Percentiles rank a stretch among this genome's conserved stretches.
Conservation (phyloP, 306 rosid genomes). For the Dryas octopetala region DNA sequence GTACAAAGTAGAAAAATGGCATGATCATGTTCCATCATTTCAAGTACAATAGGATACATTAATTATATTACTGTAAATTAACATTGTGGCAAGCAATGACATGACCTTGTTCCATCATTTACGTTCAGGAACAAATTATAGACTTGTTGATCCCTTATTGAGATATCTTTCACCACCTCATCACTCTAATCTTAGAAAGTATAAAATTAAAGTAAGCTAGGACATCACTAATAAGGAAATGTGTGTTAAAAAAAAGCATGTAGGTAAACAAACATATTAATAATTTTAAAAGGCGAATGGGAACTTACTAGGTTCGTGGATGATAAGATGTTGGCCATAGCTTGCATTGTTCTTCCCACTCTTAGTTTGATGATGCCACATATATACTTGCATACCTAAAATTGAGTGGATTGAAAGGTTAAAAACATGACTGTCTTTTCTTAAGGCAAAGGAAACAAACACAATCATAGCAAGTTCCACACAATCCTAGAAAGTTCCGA, state of each 20-base stretch:
- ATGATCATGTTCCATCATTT: too few relatives aligned
- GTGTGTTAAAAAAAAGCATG: not conserved
- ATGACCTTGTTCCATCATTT: not conserved
- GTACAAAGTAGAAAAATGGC: not conserved
- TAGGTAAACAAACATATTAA: slow-evolving; percentile 5
- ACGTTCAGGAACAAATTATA: slow-evolving; percentile 2
- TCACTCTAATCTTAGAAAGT: not conserved
- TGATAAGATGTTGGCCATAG: slow-evolving; percentile 97
- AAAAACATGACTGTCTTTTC: slow-evolving; percentile 1
- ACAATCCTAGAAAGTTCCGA: not conserved
- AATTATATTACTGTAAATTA: not conserved
- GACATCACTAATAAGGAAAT: not conserved
- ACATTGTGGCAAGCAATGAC: not conserved
- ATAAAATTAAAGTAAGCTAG: not conserved
- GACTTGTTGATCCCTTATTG: not conserved
- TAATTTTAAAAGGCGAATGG: slow-evolving; percentile 5
- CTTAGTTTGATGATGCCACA: slow-evolving; percentile 82
- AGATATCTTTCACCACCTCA: slow-evolving; percentile 1
- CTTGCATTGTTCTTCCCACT: slow-evolving; percentile 98
- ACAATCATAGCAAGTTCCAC: not conserved
- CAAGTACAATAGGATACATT: not conserved
- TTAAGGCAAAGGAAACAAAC: not conserved
- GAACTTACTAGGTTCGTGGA: slow-evolving; percentile 78
- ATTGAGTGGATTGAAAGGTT: slow-evolving; percentile 12
- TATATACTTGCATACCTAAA: slow-evolving; percentile 78